Evolutionary conservation across 2,329 filamentous ascomycete genomes (phyloP).

Genomic region (Fusarium praegraminearum): DNA sequence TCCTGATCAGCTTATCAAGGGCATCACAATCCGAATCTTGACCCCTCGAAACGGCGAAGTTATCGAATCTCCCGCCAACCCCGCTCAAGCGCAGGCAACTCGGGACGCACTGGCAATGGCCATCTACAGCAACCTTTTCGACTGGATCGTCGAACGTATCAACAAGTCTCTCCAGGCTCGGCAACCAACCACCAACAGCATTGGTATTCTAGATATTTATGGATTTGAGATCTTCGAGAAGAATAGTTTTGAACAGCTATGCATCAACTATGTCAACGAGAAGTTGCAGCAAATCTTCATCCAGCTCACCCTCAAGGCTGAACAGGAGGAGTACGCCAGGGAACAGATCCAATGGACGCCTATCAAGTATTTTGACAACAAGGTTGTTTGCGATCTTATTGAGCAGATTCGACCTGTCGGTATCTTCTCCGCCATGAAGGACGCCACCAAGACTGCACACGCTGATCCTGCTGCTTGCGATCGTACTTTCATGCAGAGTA

Average conservation of each 20-base stretch:
- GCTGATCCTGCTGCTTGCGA: conserved; percentile 95
- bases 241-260: conserved; percentile 98
- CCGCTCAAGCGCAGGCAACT: conserved; percentile 85
- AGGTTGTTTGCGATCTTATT: conserved; percentile 97
- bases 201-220: conserved; percentile 98
- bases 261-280: conserved; percentile 99
- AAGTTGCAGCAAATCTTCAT: conserved; percentile 99
- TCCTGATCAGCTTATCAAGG: conserved; percentile 81
- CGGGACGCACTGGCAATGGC: conserved; percentile 92
- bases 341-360: conserved; percentile 99
- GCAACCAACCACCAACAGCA: conserved; percentile 81
- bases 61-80: conserved; percentile 84
- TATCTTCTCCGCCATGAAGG: conserved; percentile 95
- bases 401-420: conserved; percentile 91
- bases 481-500: conserved; percentile 91
- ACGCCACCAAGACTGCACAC: conserved; percentile 98
- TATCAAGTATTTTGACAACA: conserved; percentile 99
- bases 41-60: conserved; percentile 74
- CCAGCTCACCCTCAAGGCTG: conserved; percentile 93
- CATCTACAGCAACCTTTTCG: conserved; percentile 98
- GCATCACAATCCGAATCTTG: conserved; percentile 89
- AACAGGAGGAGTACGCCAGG: conserved; percentile 95
- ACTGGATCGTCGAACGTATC: conserved; percentile 96
- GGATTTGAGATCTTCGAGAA: conserved; percentile 99
- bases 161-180: conserved; percentile 88